A percentile compares a stretch with the other conserved stretches of the same genome.
These are phyloP conservation scores for Hysterangium stoloniferum DNA, from an alignment of 768 basidiomycete species.

Conservation along the genomic window DNA sequence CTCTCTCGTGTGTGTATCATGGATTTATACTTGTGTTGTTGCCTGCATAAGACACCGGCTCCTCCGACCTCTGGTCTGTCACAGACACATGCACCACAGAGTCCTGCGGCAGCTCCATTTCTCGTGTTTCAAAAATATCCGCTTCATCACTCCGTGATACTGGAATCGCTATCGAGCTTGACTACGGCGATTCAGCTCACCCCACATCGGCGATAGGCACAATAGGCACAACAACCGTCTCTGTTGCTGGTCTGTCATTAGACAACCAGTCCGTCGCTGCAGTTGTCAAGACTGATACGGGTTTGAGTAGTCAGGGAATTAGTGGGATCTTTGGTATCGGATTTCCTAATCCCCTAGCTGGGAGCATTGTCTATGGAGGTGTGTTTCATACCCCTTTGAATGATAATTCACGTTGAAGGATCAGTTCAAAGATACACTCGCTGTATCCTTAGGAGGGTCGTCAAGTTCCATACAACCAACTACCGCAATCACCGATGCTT, in stretches of 20 bases:
- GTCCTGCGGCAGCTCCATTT: not conserved
- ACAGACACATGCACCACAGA: not conserved
- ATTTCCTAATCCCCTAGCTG: slow-evolving; percentile 5
- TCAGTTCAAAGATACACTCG: not conserved
- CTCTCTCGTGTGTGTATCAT: too few relatives aligned
- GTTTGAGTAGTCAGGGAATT: not conserved
- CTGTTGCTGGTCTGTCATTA: not conserved
- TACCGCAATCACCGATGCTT: not conserved
- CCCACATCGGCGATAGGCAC: not conserved
- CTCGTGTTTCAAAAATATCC: not conserved
- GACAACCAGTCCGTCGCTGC: slow-evolving; percentile 5
- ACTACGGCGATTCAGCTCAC: slow-evolving; percentile 5
- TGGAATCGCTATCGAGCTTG: not conserved
- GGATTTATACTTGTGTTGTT: too few relatives aligned
- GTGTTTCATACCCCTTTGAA: not conserved
- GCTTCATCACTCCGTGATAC: not conserved
- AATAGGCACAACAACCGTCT: not conserved
- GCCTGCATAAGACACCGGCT: slow-evolving; percentile 6
- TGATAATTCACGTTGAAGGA: not conserved
- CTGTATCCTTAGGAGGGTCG: not conserved
- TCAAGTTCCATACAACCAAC: not conserved
- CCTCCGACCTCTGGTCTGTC: slow-evolving; percentile 5
- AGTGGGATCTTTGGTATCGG: slow-evolving; percentile 7
- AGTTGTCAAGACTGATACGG: not conserved
- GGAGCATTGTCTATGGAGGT: slow-evolving; percentile 1